These are phyloP conservation scores for Periconia sp. DNA, from an alignment of 2,329 filamentous ascomycete species.

Conservation along the genomic window DNA sequence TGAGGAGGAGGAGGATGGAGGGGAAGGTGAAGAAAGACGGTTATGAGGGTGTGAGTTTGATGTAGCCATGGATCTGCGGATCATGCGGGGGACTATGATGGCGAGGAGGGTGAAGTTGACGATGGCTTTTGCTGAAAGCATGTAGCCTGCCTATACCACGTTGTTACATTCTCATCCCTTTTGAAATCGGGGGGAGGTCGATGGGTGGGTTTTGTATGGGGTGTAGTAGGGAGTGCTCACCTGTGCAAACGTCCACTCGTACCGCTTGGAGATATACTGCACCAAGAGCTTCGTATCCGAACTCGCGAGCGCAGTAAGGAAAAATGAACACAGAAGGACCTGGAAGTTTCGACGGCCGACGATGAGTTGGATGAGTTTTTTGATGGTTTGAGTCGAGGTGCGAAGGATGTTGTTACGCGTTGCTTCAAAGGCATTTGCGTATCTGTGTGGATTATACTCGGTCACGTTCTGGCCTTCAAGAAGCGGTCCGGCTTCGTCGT, in stretches of 20 bases:
- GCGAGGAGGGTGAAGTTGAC: constrained; percentile 40
- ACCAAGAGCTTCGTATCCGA: constrained; percentile 42
- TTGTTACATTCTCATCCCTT: not conserved
- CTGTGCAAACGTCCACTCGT: constrained; percentile 41
- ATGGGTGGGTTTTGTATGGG: too few relatives aligned
- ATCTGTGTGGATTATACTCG: constrained; percentile 10
- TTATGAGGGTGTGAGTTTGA: too few relatives aligned
- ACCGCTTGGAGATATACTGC: constrained; percentile 44
- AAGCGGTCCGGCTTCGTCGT: constrained; percentile 25
- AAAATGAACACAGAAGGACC: constrained; percentile 34
- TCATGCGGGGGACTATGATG: constrained; percentile 36
- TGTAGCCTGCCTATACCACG: constrained; percentile 32
- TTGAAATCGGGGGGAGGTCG: too few relatives aligned
- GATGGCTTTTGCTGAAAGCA: constrained; percentile 41
- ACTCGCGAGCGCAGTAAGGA: constrained; percentile 40
- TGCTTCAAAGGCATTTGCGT: constrained; percentile 29
- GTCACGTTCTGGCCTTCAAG: constrained; percentile 13
- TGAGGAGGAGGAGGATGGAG: constrained; percentile 9
- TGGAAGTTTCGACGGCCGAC: constrained; percentile 37
- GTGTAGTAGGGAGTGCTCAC: constrained; percentile 9
- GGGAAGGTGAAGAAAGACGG: not conserved
- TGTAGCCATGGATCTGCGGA: constrained; percentile 26
- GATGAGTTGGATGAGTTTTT: constrained; percentile 20
- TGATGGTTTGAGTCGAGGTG: constrained; percentile 15
- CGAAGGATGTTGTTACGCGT: constrained; percentile 11